These are phyloP conservation scores for Amphicarpaea edgeworthii DNA, from an alignment of 306 rosid genomes.

Conservation along the genomic window DNA sequence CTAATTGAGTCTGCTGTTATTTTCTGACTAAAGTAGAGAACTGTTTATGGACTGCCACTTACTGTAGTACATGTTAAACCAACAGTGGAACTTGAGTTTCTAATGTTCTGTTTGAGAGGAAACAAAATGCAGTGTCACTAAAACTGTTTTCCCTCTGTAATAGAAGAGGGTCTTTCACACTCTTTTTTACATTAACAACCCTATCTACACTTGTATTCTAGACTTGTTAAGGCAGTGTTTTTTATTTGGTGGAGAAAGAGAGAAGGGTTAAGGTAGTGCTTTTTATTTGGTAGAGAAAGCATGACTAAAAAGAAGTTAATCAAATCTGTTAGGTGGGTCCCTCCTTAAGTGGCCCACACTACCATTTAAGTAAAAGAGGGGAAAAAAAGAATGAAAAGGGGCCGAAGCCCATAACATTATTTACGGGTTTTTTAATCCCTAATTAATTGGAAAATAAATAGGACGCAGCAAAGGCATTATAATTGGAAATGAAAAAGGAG, in stretches of 20 bases:
- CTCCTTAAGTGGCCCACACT: not conserved
- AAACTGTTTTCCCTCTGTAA: too few relatives aligned
- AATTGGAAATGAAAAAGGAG: not conserved
- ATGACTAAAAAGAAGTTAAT: too few relatives aligned
- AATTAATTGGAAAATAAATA: not conserved
- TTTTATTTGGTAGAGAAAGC: too few relatives aligned
- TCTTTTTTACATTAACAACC: too few relatives aligned
- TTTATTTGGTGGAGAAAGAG: too few relatives aligned
- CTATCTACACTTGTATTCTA: too few relatives aligned
- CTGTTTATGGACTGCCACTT: not conserved
- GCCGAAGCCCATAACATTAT: not conserved
- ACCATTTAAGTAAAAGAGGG: not conserved
- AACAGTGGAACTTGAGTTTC: not conserved
- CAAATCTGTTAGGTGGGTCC: not conserved
- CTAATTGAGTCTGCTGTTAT: not conserved
- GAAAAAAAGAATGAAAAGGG: not conserved
- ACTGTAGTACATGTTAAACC: not conserved
- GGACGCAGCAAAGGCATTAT: not conserved
- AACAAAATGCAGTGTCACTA: too few relatives aligned
- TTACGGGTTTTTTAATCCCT: not conserved
- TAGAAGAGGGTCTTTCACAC: too few relatives aligned
- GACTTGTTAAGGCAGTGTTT: too few relatives aligned
- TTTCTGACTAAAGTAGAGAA: not conserved
- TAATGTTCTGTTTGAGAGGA: too few relatives aligned
- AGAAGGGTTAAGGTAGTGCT: too few relatives aligned